These are phyloP conservation scores for Eremochloa ophiuroides DNA, from an alignment of 176 grass and related monocot genomes.

Conservation along the genomic window DNA sequence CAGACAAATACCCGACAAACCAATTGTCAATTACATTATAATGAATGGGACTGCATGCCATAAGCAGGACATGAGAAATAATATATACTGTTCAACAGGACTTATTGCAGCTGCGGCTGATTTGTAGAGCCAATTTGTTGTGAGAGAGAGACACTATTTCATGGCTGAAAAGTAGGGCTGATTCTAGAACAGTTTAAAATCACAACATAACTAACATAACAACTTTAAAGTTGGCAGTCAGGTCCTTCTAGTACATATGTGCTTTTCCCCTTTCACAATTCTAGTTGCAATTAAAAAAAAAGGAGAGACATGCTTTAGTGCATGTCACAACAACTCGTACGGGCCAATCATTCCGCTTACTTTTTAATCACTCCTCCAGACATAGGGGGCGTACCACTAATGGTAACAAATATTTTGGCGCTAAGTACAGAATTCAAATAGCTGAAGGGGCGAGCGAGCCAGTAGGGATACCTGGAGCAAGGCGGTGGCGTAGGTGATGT, in stretches of 20 bases:
- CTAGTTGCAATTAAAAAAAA: not conserved
- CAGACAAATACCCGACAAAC: not conserved
- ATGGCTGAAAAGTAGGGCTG: no score
- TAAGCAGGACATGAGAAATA: not conserved
- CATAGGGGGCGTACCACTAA: no score
- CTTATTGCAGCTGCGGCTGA: no score
- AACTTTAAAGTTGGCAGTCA: not conserved
- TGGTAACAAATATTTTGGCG: not conserved
- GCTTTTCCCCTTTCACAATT: not conserved
- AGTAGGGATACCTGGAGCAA: conserved; percentile 61
- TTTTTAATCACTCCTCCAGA: conserved; percentile 14
- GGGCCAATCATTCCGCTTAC: conserved; percentile 15
- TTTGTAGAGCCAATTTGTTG: no score
- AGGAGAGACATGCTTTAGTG: not conserved
- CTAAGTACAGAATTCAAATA: conserved; percentile 22
- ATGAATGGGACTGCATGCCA: not conserved
- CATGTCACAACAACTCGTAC: conserved; percentile 12
- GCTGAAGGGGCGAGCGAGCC: not conserved
- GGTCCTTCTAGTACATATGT: not conserved
- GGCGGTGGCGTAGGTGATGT: conserved; percentile 95
- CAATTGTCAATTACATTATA: not conserved
- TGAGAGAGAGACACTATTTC: no score
- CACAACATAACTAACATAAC: not conserved
- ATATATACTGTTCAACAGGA: no score
- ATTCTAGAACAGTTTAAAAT: not conserved